A percentile compares a stretch with the other conserved stretches of the same genome.
These are phyloP conservation scores for Colletotrichum scovillei DNA, from an alignment of 2,329 filamentous ascomycete species.

Conservation along the genomic window DNA sequence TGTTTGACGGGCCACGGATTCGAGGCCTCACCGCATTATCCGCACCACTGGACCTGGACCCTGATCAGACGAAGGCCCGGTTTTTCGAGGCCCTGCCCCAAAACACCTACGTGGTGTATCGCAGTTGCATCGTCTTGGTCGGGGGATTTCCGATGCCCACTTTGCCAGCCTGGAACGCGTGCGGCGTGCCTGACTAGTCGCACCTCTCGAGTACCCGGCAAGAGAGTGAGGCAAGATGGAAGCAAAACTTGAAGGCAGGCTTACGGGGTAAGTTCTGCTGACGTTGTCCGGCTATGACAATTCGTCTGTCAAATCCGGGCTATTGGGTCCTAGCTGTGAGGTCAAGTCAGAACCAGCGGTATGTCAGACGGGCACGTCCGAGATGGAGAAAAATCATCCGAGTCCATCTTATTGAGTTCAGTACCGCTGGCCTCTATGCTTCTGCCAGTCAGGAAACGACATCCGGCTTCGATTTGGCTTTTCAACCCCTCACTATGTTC, in stretches of 20 bases:
- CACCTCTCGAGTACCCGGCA: not conserved
- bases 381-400: not conserved
- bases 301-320: constrained; percentile 9
- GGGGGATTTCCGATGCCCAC: constrained; percentile 4
- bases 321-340: constrained; percentile 10
- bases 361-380: constrained; percentile 14
- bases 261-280: not conserved
- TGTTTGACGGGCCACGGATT: constrained; percentile 3
- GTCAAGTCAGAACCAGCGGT: constrained; percentile 1
- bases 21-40: constrained; percentile 1
- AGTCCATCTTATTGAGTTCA: not conserved
- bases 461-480: constrained; percentile 1
- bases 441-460: constrained; percentile 9
- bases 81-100: constrained; percentile 21
- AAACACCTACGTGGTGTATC: constrained; percentile 24
- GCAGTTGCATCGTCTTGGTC: constrained; percentile 5
- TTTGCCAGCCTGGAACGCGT: not conserved
- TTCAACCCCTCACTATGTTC: not conserved
- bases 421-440: not conserved
- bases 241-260: not conserved
- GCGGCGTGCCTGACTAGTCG: not conserved
- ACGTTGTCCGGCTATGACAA: not conserved
- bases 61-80: constrained; percentile 24
- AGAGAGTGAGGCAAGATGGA: not conserved
- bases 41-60: constrained; percentile 17